Conservation (phyloP, 106 monocot genomes). For the Acorus gramineus region DNA sequence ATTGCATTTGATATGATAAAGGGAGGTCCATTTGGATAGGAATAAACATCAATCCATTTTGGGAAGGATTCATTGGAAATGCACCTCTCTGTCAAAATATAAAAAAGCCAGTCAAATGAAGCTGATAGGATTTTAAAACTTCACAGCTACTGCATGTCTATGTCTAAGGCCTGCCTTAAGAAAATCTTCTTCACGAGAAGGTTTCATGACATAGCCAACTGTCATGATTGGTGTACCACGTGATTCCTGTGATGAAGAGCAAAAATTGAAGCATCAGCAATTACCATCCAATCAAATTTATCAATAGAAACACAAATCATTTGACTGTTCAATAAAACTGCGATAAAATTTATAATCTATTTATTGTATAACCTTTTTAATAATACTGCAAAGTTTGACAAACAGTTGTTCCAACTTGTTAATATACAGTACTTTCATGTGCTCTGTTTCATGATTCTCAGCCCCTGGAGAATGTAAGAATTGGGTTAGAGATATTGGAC, state of each 20-base stretch:
- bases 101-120: conserved; percentile 8
- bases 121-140: conserved; percentile 1
- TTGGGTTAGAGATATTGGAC: background rate
- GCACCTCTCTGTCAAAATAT: conserved; percentile 73
- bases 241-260: conserved; percentile 26
- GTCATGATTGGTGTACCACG: conserved; percentile 12
- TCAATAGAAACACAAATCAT: background rate
- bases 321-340: background rate
- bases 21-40: conserved; percentile 69
- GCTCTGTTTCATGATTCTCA: conserved; percentile 6
- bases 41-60: conserved; percentile 70
- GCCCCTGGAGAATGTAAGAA: conserved; percentile 25
- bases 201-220: conserved; percentile 89
- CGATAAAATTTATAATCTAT: background rate
- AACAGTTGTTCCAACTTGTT: conserved; percentile 43
- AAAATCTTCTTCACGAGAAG: conserved; percentile 91
- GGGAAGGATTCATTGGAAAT: conserved; percentile 64
- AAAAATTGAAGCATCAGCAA: background rate
- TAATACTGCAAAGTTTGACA: conserved; percentile 43
- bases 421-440: conserved; percentile 22
- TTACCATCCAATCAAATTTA: background rate
- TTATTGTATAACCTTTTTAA: conserved; percentile 36
- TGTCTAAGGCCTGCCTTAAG: conserved; percentile 45
- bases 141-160: conserved; percentile 1
- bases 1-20: conserved; percentile 54